Evolutionary conservation across 148 eudicot species (phyloP), one percentile per base, ranked within the genome.

Genomic region (Vaccinium darrowii): DNA sequence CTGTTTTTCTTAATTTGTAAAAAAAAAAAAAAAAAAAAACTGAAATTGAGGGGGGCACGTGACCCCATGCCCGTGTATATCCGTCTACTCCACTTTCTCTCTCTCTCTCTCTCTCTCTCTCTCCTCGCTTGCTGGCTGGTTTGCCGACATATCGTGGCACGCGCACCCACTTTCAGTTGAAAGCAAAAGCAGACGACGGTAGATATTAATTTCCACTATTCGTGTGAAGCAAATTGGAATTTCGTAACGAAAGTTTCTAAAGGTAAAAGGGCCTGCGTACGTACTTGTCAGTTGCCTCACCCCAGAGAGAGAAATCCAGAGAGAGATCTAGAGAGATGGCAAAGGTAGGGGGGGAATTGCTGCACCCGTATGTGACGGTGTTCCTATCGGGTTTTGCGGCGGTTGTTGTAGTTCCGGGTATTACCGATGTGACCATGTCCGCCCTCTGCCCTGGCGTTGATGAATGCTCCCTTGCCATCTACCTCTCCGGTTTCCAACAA

Each of bases 381-480:
- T 95, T 93, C 81, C 85, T 95, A 30, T 85, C 86, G 3, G 87
- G 88, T 87, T 91, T 93, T 54, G 88, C 94, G 12, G 75, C 27
- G 3, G 57, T 77, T 39, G 81, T 93, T 82, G 93, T 90, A 77
- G 53, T 90, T 82, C 98, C 98, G 75, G 90, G 98, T 25, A 90
- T 94, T 57, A 94, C 98, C 1, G 98, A 95, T 74, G 92, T 95
- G 13, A 93, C 96, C 25, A 88, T 95, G 98, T 86, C 88, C 16
- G 98, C 98, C 0, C 86, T 95, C 81, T 95, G 98, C 78, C 98
- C 98, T 25, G 98, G 96, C 50, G 53, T 91, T 87, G 95, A 94
- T 77, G 90, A 94, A 87, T 95, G 98, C 88, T 94, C 98, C 2
- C 89, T 95, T 52, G 98, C 98, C 84, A 94, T 95, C 54, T 95